Percentiles rank a stretch among this genome's conserved stretches.
Conservation (phyloP, 768 basidiomycete genomes). For the Tylopilus rubrobrunneus region DNA sequence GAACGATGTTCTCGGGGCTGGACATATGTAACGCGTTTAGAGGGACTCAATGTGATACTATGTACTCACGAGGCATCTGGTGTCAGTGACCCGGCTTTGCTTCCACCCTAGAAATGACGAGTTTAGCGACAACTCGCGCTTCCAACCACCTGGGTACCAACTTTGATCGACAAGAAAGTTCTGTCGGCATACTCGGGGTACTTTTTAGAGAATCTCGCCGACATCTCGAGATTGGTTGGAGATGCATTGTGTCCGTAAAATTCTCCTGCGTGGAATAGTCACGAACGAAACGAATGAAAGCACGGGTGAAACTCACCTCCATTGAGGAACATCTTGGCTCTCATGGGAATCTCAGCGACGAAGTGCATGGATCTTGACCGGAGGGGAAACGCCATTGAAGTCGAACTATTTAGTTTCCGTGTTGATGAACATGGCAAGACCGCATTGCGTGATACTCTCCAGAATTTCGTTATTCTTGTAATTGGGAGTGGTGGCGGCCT, state of each 20-base stretch:
- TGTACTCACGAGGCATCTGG: background rate
- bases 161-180: background rate
- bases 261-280: background rate
- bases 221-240: background rate
- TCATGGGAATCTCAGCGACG: too few species aligned
- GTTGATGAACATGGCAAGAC: too few species aligned
- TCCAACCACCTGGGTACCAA: background rate
- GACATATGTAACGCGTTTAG: background rate
- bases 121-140: background rate
- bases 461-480: too few species aligned
- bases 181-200: background rate
- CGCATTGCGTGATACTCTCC: too few species aligned
- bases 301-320: background rate
- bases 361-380: too few species aligned
- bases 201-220: background rate
- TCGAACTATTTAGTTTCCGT: too few species aligned
- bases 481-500: background rate
- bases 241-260: background rate
- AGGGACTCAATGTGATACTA: background rate
- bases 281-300: background rate
- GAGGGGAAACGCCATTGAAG: too few species aligned
- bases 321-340: slow-evolving; percentile 6
- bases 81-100: background rate
- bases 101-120: background rate
- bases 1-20: background rate